Percentiles rank a stretch among this genome's conserved stretches.
phyloP scores from a whole-genome alignment of 495 filamentous ascomycete species.

The Penicillium coffeae region DNA sequence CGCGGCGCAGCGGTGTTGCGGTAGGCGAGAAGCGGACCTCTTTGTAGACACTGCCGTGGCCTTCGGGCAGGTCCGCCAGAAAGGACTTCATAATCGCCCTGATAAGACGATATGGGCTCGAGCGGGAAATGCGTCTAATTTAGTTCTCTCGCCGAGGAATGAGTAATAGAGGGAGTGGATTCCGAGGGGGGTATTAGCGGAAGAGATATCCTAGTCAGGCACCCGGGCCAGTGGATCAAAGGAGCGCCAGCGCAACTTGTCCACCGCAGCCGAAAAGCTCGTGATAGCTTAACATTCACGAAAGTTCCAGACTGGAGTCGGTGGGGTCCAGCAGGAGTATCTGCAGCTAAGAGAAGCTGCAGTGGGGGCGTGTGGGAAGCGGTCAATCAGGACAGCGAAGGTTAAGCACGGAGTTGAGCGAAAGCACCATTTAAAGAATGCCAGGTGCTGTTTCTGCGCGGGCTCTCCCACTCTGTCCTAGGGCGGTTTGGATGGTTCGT shows the following conservation, averaged over 20 bases:
- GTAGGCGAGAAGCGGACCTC: slow-evolving; percentile 48
- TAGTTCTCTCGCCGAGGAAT: background rate
- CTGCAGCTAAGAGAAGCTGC: background rate
- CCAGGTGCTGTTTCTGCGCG: background rate
- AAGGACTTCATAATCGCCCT: slow-evolving; percentile 24
- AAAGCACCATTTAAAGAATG: background rate
- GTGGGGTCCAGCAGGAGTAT: background rate
- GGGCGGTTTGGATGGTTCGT: background rate
- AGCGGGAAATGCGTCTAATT: background rate
- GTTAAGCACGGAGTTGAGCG: background rate
- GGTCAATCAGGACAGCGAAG: background rate
- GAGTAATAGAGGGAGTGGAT: background rate
- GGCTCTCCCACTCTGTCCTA: background rate
- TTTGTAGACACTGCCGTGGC: slow-evolving; percentile 43
- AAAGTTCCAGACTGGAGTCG: background rate
- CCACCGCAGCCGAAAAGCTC: background rate
- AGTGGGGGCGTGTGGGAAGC: background rate
- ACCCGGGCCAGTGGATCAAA: background rate
- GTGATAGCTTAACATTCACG: background rate
- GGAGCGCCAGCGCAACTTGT: background rate
- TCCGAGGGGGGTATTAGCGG: background rate
- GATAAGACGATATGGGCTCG: background rate
- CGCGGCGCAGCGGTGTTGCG: slow-evolving; percentile 35
- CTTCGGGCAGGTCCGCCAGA: slow-evolving; percentile 26
- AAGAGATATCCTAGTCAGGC: background rate